Conservation (phyloP, 495 filamentous ascomycete species). For the Evansstolkia leycettana region DNA sequence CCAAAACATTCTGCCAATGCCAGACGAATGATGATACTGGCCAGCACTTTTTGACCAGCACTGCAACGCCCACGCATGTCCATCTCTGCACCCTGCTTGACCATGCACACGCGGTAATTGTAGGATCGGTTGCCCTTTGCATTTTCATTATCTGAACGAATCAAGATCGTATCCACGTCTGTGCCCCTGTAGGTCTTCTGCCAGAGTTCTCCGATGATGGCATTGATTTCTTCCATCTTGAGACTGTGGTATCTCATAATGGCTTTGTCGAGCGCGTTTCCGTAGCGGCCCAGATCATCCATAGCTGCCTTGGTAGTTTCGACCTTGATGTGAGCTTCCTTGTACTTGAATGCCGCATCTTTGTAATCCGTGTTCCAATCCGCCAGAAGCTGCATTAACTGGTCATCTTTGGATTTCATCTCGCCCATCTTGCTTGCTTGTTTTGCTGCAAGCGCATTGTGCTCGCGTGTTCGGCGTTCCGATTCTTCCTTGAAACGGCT, state of each 20-base stretch:
- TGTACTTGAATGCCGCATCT: slow-evolving; percentile 69
- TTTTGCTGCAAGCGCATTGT: slow-evolving; percentile 47
- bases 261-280: slow-evolving; percentile 73
- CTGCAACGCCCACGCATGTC: slow-evolving; percentile 98
- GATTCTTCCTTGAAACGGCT: slow-evolving; percentile 61
- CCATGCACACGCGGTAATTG: slow-evolving; percentile 98
- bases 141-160: slow-evolving; percentile 75
- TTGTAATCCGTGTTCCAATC: slow-evolving; percentile 85
- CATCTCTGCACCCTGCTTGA: slow-evolving; percentile 95
- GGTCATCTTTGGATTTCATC: slow-evolving; percentile 71
- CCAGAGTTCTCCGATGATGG: slow-evolving; percentile 91
- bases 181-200: slow-evolving; percentile 93
- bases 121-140: slow-evolving; percentile 69
- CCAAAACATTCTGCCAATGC: slow-evolving; percentile 96
- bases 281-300: slow-evolving; percentile 76
- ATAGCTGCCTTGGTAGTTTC: slow-evolving; percentile 88
- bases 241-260: slow-evolving; percentile 92
- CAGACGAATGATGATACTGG: slow-evolving; percentile 94
- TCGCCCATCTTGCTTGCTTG: slow-evolving; percentile 53
- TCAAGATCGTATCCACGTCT: slow-evolving; percentile 93
- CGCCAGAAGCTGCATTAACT: slow-evolving; percentile 50
- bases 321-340: slow-evolving; percentile 79
- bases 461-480: slow-evolving; percentile 43
- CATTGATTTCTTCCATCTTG: slow-evolving; percentile 99
- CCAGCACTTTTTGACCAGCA: slow-evolving; percentile 91